phyloP scores from a whole-genome alignment of 306 rosid species.

The Medicago ruthenica region DNA sequence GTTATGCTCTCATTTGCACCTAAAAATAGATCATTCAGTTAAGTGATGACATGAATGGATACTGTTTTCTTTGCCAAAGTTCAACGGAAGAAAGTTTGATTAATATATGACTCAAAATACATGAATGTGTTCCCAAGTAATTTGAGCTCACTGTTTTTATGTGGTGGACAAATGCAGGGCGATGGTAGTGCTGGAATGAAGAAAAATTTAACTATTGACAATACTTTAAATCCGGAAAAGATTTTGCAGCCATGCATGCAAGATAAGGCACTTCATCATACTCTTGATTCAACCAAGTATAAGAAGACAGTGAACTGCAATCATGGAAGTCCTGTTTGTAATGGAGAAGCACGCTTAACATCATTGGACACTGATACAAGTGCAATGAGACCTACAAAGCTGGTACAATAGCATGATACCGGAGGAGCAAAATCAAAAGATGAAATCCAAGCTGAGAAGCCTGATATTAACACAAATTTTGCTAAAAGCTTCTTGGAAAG shows the following conservation, averaged over 20 bases:
- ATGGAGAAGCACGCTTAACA: conserved; percentile 30
- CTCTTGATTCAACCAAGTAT: conserved; percentile 35
- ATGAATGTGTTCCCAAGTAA: conserved; percentile 6
- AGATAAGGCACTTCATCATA: conserved; percentile 38
- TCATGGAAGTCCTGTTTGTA: conserved; percentile 33
- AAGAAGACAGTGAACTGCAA: conserved; percentile 32
- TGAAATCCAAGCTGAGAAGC: conserved; percentile 38
- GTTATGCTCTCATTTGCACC: background rate
- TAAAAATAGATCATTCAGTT: background rate
- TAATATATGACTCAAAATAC: conserved; percentile 17
- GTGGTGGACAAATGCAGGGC: conserved; percentile 56
- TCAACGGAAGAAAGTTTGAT: conserved; percentile 4
- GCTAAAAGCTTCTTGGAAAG: conserved; percentile 34
- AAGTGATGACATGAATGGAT: background rate
- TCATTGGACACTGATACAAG: background rate
- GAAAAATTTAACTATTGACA: background rate
- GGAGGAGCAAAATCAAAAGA: conserved; percentile 31
- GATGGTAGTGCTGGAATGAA: conserved; percentile 36
- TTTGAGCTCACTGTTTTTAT: conserved; percentile 28
- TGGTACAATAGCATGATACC: conserved; percentile 14
- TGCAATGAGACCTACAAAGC: conserved; percentile 29
- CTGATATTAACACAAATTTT: conserved; percentile 9
- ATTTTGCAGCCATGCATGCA: conserved; percentile 39
- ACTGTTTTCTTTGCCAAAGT: conserved; percentile 4
- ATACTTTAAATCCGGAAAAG: conserved; percentile 25